phyloP scores from a whole-genome alignment of 2,329 filamentous ascomycete species.

The Pseudocercospora pini-densiflorae region DNA sequence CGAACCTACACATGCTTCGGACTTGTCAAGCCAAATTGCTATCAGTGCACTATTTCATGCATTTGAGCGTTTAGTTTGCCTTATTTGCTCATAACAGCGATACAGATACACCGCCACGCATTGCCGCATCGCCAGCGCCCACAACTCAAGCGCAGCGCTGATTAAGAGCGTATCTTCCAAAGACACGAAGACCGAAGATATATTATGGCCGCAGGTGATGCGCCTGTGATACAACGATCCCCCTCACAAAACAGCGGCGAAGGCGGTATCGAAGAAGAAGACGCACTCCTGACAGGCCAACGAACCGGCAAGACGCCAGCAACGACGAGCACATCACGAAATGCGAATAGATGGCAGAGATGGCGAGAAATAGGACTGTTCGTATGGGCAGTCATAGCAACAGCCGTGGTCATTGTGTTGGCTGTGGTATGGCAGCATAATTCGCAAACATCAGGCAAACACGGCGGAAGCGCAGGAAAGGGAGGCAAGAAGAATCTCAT shows the following conservation, averaged over 20 bases:
- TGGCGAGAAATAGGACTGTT: slow-evolving; percentile 80
- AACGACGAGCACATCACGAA: slow-evolving; percentile 33
- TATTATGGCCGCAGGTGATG: slow-evolving; percentile 44
- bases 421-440: slow-evolving; percentile 77
- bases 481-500: slow-evolving; percentile 85
- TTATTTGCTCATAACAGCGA: not conserved
- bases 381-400: slow-evolving; percentile 81
- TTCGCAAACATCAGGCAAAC: slow-evolving; percentile 20
- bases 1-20: not conserved
- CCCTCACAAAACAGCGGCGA: slow-evolving; percentile 62
- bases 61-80: not conserved
- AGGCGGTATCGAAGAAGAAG: slow-evolving; percentile 62
- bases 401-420: slow-evolving; percentile 75
- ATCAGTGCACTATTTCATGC: not conserved
- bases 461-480: slow-evolving; percentile 35
- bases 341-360: slow-evolving; percentile 54
- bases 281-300: slow-evolving; percentile 65
- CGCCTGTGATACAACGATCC: slow-evolving; percentile 59
- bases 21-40: no score
- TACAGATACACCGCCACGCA: not conserved
- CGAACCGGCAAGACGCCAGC: slow-evolving; percentile 36
- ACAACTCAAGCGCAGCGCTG: not conserved
- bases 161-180: not conserved
- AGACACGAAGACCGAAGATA: no score
- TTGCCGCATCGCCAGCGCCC: not conserved